A percentile compares a stretch with the other conserved stretches of the same genome.
Evolutionary conservation across 2,329 filamentous ascomycete species (phyloP).

Genomic region (Penicillium brasilianum): DNA sequence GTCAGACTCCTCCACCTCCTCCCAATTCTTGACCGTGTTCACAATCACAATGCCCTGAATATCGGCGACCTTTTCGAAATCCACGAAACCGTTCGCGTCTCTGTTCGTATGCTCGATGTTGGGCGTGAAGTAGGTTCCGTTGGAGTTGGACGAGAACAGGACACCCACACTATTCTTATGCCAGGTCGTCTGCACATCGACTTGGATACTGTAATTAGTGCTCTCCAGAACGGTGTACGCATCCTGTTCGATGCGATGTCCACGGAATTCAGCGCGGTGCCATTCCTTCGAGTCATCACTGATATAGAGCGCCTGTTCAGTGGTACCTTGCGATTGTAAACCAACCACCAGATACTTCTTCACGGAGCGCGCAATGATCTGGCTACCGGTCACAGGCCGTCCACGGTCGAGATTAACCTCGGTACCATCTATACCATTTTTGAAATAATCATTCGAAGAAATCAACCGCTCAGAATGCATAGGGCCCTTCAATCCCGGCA

Average conservation of each 20-base stretch:
- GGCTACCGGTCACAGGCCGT: constrained; percentile 71
- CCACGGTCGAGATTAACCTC: constrained; percentile 79
- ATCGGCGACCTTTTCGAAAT: constrained; percentile 91
- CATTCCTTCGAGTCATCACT: constrained; percentile 82
- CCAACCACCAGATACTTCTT: constrained; percentile 88
- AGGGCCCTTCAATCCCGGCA: constrained; percentile 72
- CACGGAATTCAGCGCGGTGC: constrained; percentile 90
- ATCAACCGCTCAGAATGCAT: constrained; percentile 76
- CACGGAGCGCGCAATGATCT: constrained; percentile 80
- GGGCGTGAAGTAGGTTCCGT: constrained; percentile 92
- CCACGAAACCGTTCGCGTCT: constrained; percentile 74
- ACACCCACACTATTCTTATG: constrained; percentile 75
- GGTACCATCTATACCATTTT: constrained; percentile 56
- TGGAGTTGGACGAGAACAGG: constrained; percentile 94
- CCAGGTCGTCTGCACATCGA: constrained; percentile 80
- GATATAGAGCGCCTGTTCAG: constrained; percentile 90
- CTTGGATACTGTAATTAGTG: constrained; percentile 96
- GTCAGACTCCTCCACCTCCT: constrained; percentile 66
- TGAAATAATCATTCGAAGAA: constrained; percentile 84
- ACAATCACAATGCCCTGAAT: constrained; percentile 93
- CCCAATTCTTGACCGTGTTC: constrained; percentile 85
- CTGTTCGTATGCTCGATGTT: constrained; percentile 94
- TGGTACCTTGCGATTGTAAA: constrained; percentile 75
- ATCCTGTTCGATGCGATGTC: constrained; percentile 80
- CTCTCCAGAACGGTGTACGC: constrained; percentile 94